A percentile compares a stretch with the other conserved stretches of the same genome.
Conservation (phyloP, 495 filamentous ascomycete species). For the Annulohypoxylon maeteangense region DNA sequence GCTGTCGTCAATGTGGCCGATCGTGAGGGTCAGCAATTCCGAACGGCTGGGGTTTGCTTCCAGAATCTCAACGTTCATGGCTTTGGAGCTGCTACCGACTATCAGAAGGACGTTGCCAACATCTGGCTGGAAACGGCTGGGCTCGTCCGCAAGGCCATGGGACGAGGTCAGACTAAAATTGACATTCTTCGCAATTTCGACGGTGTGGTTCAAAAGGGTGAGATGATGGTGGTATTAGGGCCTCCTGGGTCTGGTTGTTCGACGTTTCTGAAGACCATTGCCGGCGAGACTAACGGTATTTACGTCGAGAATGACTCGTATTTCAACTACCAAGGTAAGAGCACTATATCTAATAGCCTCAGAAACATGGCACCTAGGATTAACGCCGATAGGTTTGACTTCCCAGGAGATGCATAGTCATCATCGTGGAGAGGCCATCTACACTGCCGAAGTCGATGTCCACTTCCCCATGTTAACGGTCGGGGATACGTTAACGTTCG, state of each 20-base stretch:
- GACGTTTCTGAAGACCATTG: conserved; percentile 82
- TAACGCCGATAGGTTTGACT: conserved; percentile 55
- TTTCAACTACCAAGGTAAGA: conserved; percentile 77
- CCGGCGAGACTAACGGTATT: conserved; percentile 80
- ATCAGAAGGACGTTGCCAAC: conserved; percentile 79
- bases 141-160: conserved; percentile 59
- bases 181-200: conserved; percentile 83
- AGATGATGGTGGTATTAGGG: conserved; percentile 84
- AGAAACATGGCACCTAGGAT: background rate
- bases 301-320: conserved; percentile 70
- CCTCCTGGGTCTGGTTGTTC: conserved; percentile 82
- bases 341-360: background rate
- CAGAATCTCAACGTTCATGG: conserved; percentile 80
- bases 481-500: conserved; percentile 81
- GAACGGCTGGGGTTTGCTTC: conserved; percentile 65
- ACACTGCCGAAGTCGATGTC: conserved; percentile 81
- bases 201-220: conserved; percentile 77
- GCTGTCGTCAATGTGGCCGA: conserved; percentile 59
- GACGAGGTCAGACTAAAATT: conserved; percentile 69
- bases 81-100: conserved; percentile 79
- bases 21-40: conserved; percentile 56
- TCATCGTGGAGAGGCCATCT: conserved; percentile 83
- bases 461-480: conserved; percentile 87
- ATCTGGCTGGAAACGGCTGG: conserved; percentile 67
- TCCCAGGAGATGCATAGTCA: conserved; percentile 71